A percentile compares a stretch with the other conserved stretches of the same genome.
phyloP scores from a whole-genome alignment of 1,284 basidiomycete species.

The Abortiporus biennis region DNA sequence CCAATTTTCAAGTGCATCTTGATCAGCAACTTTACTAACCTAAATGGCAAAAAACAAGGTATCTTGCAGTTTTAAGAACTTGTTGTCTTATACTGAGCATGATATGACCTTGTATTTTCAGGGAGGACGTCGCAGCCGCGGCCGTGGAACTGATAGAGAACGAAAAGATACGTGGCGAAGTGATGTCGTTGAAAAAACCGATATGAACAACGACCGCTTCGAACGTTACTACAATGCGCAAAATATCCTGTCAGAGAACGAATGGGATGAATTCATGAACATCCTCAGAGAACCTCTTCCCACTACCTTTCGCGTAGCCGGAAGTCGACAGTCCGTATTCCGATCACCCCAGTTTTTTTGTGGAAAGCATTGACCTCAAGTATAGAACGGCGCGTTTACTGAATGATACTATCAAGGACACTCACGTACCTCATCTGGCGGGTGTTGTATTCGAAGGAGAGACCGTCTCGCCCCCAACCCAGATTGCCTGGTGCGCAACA shows the following conservation, averaged over 20 bases:
- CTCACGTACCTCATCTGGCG: slow-evolving; percentile 76
- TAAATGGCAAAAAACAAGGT: no score
- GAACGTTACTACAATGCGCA: slow-evolving; percentile 76
- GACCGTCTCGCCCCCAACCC: slow-evolving; percentile 71
- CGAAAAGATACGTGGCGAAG: slow-evolving; percentile 20
- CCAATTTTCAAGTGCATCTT: no score
- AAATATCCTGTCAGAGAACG: slow-evolving; percentile 60
- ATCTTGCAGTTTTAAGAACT: no score
- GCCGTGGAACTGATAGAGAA: slow-evolving; percentile 2
- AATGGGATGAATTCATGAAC: slow-evolving; percentile 79
- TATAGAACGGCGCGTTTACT: slow-evolving; percentile 67
- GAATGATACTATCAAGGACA: slow-evolving; percentile 67
- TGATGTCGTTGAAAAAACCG: slow-evolving; percentile 40
- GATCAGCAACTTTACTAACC: no score
- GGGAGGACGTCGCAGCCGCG: neutral
- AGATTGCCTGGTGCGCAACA: slow-evolving; percentile 83
- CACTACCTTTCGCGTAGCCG: slow-evolving; percentile 92
- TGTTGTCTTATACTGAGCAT: no score
- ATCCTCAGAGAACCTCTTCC: slow-evolving; percentile 74
- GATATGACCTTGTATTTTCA: no score
- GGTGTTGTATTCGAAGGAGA: slow-evolving; percentile 79
- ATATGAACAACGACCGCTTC: slow-evolving; percentile 72
- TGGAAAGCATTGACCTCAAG: slow-evolving; percentile 6
- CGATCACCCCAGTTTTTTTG: slow-evolving; percentile 1
- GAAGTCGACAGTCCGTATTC: slow-evolving; percentile 70